Base-by-base conservation (phyloP, 2,329 filamentous ascomycete species). In the Lachnellula cervina region DNA sequence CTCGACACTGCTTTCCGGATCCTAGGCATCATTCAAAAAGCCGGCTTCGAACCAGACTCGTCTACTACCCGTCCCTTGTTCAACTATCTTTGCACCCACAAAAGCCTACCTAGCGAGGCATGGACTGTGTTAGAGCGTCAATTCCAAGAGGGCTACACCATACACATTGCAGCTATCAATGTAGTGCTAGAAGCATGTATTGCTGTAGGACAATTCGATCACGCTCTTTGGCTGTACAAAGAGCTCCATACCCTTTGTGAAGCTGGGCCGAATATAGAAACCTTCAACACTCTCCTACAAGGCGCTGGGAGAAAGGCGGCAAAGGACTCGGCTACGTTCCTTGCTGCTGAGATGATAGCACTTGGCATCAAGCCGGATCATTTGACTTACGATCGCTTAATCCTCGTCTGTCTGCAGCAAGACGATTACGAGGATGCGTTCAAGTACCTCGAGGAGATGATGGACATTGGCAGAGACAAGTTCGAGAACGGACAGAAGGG, bases 1-100 rank as follows among this genome's bases (percentile, higher is more conserved):
- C 66, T 93, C 7, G 72, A 74, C 23, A 82, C 83, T 25, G 87
- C 88, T 0, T 77, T 96, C 37, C 80, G 82, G 42, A 78, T 88
- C 1, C 76, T 96, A 16, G 82, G 82, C 61, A 85, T 90, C 67
- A 94, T 96, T 87, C 73, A 81, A 21, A 77, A 81, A 57, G 81
- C 84, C 17, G 82, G 84, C 5, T 68, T 86, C 5, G 69, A 78
- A 40, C 77, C 83, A 3, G 79, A 82, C 35, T 68, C 77, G 4
- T 79, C 75, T 14, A 86, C 81, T 53, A 90, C 88, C 2, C 77
- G 85, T 16, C 72, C 82, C 2, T 74, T 97, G 21, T 84, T 80
- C 62, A 66, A 70, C 3, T 73, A 80, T 56, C 74, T 95, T 43
- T 73, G 73, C 40, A 66, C 74, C 40, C 72, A 77, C 1, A 71